Evolutionary conservation across 306 rosid species (phyloP), one percentile per base, ranked within the genome.

Genomic region (Trifolium dubium): DNA sequence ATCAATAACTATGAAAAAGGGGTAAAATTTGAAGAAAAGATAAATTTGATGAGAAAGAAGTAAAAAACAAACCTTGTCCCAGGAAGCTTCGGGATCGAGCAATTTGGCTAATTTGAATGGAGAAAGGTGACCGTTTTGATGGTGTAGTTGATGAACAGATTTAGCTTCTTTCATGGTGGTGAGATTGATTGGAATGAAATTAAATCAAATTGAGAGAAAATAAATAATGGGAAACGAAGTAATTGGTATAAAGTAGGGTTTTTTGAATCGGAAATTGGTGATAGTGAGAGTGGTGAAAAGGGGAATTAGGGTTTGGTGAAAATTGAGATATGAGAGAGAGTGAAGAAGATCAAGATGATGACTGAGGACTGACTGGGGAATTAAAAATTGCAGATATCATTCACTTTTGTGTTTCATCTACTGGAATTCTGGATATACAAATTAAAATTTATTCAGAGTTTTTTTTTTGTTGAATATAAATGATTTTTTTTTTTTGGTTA

Each of bases 41-140:
- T n/a, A n/a, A n/a, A n/a, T n/a, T n/a, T n/a, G n/a, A n/a, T n/a
- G n/a, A n/a, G n/a, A n/a, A n/a, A 37, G 46, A 68, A 72, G 10
- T 10, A 5, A 61, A 71, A 82, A 4, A 15, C 47, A 31, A 75
- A 95, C 99, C 99, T 95, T 95, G 79, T 95, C 99, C 99, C 99
- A 92, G 0, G 99, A 92, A 78, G 98, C 96, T 79, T 95, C 99
- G 10, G 99, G 98, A 86, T 92, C 98, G 73, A 95, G 82, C 81
- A 95, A 80, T 86, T 90, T 92, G 59, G 98, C 91, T 78, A 92
- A 85, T 84, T 85, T 95, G 84, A 90, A 92, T 66, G 97, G 93
- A 44, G 99, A 86, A 64, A 86, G 86, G 83, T 95, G 99, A 23
- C 98, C 99, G 51, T 90, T 92, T 84, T 83, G 97, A 83, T 92